Evolutionary conservation across 2,329 filamentous ascomycete genomes (phyloP).

Genomic region (Purpureocillium takamizusanense): DNA sequence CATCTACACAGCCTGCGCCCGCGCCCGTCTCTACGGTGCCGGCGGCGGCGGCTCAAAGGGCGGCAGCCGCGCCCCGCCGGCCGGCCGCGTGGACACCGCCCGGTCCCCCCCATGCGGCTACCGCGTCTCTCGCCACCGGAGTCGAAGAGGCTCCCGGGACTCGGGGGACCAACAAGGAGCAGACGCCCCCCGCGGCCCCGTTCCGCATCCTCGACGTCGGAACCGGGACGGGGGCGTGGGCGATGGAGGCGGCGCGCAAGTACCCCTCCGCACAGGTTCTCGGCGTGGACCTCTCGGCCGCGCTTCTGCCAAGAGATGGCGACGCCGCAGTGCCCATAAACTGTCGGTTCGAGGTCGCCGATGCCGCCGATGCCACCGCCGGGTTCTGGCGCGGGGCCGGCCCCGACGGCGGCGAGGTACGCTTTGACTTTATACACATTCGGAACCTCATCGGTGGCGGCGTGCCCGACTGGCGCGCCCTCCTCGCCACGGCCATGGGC

Average conservation of each 20-base stretch:
- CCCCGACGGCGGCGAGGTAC: slow-evolving; percentile 4
- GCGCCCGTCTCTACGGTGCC: background rate
- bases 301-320: slow-evolving; percentile 22
- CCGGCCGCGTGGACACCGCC: too few species aligned
- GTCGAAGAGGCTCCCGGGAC: background rate
- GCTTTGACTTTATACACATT: slow-evolving; percentile 33
- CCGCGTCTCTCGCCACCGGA: too few species aligned
- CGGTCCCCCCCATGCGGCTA: background rate
- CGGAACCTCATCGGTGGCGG: slow-evolving; percentile 35
- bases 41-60: background rate
- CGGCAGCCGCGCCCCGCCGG: too few species aligned
- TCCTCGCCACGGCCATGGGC: slow-evolving; percentile 25
- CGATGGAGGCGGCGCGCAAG: slow-evolving; percentile 29
- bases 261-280: slow-evolving; percentile 29
- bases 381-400: too few species aligned
- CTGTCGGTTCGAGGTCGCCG: slow-evolving; percentile 48
- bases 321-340: slow-evolving; percentile 42
- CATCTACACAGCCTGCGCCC: background rate
- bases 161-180: background rate
- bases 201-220: slow-evolving; percentile 31
- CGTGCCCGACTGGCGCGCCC: slow-evolving; percentile 27
- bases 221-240: slow-evolving; percentile 32
- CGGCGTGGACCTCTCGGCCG: slow-evolving; percentile 30
- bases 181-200: slow-evolving; percentile 1
- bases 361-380: slow-evolving; percentile 31